Evolutionary conservation across 306 rosid species (phyloP).

Genomic region (Cyclanthera cordifolia): DNA sequence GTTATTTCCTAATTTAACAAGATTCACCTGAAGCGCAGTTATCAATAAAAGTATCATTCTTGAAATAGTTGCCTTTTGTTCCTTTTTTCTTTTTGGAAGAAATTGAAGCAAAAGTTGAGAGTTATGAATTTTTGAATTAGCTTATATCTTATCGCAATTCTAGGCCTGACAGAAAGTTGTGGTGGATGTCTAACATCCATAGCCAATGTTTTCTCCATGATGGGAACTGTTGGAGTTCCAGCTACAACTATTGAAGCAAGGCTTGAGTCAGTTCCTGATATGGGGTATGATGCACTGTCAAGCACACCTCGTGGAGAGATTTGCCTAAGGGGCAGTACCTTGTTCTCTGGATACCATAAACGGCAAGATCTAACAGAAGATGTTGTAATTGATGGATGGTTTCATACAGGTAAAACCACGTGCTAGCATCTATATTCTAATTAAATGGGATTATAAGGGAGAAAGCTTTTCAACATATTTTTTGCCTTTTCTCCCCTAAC

Average conservation of each 20-base stretch:
- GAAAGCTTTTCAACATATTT: background rate
- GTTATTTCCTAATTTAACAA: background rate
- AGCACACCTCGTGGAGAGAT: slow-evolving; percentile 66
- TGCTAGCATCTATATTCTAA: background rate
- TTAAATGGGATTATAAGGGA: background rate
- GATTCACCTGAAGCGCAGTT: background rate
- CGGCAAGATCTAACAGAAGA: slow-evolving; percentile 67
- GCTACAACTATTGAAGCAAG: slow-evolving; percentile 72
- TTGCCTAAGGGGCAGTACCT: slow-evolving; percentile 58
- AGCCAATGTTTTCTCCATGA: slow-evolving; percentile 58
- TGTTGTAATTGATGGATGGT: slow-evolving; percentile 83
- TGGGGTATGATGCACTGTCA: slow-evolving; percentile 71
- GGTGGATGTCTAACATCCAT: slow-evolving; percentile 73
- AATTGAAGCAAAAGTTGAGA: background rate
- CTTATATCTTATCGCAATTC: background rate
- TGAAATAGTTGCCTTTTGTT: background rate
- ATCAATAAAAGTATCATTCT: background rate
- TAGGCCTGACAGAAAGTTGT: slow-evolving; percentile 86
- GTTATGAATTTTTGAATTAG: background rate
- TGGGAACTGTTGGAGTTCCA: slow-evolving; percentile 75
- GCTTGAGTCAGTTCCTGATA: slow-evolving; percentile 67
- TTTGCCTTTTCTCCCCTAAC: background rate
- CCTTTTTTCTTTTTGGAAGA: background rate
- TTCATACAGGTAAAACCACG: slow-evolving; percentile 69
- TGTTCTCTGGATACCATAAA: slow-evolving; percentile 79